A percentile compares a stretch with the other conserved stretches of the same genome.
These are phyloP conservation scores for Scolecobasidium constrictum DNA, from an alignment of 2,329 filamentous ascomycete genomes.

Conservation along the genomic window DNA sequence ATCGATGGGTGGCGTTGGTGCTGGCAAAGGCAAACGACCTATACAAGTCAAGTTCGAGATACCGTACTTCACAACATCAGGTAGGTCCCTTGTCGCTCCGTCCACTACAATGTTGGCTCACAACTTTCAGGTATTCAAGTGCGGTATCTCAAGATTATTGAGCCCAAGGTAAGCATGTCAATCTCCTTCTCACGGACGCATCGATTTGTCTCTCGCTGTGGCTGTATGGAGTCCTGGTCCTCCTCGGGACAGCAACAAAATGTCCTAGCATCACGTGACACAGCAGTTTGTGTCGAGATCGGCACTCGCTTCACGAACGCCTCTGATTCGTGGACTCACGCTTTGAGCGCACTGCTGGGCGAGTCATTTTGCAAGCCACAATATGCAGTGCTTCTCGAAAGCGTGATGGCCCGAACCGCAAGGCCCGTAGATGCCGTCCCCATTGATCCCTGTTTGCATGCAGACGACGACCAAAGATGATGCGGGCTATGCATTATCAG, in stretches of 20 bases:
- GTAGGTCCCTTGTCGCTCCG: too few species aligned
- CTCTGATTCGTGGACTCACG: too few species aligned
- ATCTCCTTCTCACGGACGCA: conserved; percentile 14
- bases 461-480: too few species aligned
- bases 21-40: conserved; percentile 81
- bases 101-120: too few species aligned
- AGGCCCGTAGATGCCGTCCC: too few species aligned
- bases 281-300: neutral
- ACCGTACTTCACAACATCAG: conserved; percentile 99
- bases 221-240: neutral
- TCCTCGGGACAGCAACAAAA: neutral
- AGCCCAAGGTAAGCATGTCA: conserved; percentile 70
- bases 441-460: too few species aligned
- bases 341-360: too few species aligned
- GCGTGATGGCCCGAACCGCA: too few species aligned
- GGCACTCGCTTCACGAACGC: too few species aligned
- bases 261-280: neutral
- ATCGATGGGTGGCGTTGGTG: conserved; percentile 81
- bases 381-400: too few species aligned
- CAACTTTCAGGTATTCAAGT: conserved; percentile 98
- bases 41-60: conserved; percentile 99
- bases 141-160: conserved; percentile 96
- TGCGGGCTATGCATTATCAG: too few species aligned
- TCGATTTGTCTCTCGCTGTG: neutral
- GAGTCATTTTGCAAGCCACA: too few species aligned